A percentile compares a stretch with the other conserved stretches of the same genome.
Conservation (phyloP, 495 filamentous ascomycete genomes). For the Penicillium maclennaniae region DNA sequence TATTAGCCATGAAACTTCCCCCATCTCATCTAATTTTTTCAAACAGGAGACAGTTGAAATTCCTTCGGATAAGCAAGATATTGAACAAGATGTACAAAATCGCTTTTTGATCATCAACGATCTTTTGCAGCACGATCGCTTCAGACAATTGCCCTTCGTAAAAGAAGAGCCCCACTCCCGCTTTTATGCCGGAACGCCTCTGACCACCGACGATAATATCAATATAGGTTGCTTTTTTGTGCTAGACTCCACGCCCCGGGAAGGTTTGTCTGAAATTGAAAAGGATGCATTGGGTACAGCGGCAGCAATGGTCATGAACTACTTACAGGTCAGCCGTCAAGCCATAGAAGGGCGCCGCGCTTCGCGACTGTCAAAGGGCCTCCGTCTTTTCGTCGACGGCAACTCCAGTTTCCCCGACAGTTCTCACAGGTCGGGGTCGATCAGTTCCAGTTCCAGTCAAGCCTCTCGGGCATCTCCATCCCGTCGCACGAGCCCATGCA, state of each 20-base stretch:
- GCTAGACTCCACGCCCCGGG: conserved; percentile 47
- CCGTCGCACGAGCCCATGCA: not conserved
- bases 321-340: conserved; percentile 56
- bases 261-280: conserved; percentile 28
- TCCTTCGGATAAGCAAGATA: conserved; percentile 15
- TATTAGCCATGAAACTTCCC: not conserved
- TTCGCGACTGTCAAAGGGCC: conserved; percentile 53
- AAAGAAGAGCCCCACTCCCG: conserved; percentile 35
- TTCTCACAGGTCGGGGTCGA: conserved; percentile 1
- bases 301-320: conserved; percentile 56
- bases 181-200: conserved; percentile 48
- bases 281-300: conserved; percentile 41
- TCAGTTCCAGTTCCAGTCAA: not conserved
- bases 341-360: conserved; percentile 54
- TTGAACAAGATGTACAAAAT: conserved; percentile 17
- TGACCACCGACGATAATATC: conserved; percentile 62
- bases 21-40: not conserved
- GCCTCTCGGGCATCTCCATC: not conserved
- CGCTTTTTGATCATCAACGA: conserved; percentile 42
- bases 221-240: conserved; percentile 68
- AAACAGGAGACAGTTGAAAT: conserved; percentile 29
- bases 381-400: conserved; percentile 61
- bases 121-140: conserved; percentile 38
- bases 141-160: conserved; percentile 40
- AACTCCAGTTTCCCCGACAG: conserved; percentile 30